Conservation (phyloP, 2,329 filamentous ascomycete species). For the Akanthomyces muscarius region DNA sequence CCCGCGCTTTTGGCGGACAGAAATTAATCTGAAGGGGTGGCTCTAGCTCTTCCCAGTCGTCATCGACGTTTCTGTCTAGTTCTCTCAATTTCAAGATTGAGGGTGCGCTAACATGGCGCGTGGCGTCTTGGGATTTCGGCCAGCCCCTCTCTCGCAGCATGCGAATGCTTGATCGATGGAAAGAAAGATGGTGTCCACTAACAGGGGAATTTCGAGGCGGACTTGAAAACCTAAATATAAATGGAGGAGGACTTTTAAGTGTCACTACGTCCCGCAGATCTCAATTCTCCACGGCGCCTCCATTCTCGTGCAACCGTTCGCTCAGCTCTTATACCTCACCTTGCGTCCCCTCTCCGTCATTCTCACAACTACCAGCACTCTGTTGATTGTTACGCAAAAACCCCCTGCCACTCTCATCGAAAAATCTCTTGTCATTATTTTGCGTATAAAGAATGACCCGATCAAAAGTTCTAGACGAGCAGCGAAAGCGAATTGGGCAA, state of each 20-base stretch:
- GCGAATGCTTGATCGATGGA: background rate
- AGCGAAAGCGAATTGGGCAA: constrained; percentile 59
- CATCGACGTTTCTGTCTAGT: background rate
- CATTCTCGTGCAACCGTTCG: constrained; percentile 1
- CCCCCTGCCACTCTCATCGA: background rate
- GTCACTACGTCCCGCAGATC: background rate
- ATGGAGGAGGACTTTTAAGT: background rate
- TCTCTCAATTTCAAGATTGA: background rate
- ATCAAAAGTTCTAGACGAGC: constrained; percentile 53
- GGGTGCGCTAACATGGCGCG: background rate
- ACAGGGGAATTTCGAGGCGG: background rate
- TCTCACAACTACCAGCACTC: background rate
- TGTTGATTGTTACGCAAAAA: background rate
- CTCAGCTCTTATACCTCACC: background rate
- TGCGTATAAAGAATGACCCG: constrained; percentile 43
- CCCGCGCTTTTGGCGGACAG: background rate
- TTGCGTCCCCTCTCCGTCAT: background rate
- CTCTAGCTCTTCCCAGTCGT: background rate
- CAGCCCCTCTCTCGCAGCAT: background rate
- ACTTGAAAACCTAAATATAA: constrained; percentile 3
- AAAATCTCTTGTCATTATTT: background rate
- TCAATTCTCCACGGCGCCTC: background rate
- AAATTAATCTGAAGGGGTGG: background rate
- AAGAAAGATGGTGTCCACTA: constrained; percentile 12
- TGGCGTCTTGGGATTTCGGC: background rate